Percentiles rank a stretch among this genome's conserved stretches.
phyloP scores from a whole-genome alignment of 2,329 filamentous ascomycete genomes.

The Hymenoscyphus albidus region DNA sequence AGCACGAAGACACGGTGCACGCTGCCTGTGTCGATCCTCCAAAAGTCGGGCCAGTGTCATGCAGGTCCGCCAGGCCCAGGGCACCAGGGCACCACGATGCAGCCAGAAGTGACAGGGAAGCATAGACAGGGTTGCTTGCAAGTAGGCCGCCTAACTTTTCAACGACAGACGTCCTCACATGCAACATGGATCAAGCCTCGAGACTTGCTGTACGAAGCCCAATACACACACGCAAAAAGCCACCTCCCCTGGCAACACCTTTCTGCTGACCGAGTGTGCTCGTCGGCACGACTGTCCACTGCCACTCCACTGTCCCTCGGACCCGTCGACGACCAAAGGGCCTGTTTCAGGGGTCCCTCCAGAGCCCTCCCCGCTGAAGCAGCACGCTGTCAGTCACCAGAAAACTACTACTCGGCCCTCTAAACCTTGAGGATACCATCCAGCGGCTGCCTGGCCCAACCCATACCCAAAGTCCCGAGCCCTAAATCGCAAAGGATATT shows the following conservation, averaged over 20 bases:
- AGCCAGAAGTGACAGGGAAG: constrained; percentile 4
- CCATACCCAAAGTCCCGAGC: background rate
- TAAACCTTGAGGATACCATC: background rate
- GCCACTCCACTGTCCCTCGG: background rate
- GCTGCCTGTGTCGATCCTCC: constrained; percentile 10
- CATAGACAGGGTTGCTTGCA: background rate
- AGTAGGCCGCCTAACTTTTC: background rate
- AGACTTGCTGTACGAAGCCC: constrained; percentile 8
- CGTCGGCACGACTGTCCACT: background rate
- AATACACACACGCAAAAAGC: constrained; percentile 7
- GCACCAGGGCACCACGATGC: constrained; percentile 5
- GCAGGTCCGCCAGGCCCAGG: background rate
- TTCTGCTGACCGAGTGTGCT: background rate
- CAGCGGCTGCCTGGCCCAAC: background rate
- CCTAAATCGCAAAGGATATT: background rate
- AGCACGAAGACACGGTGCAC: background rate
- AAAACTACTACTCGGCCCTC: background rate
- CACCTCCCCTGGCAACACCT: constrained; percentile 1
- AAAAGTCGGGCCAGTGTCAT: constrained; percentile 3
- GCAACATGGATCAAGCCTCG: constrained; percentile 18
- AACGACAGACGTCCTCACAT: constrained; percentile 4
- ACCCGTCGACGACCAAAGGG: background rate
- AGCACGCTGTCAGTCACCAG: background rate
- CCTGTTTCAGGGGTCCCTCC: constrained; percentile 1
- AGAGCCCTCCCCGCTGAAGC: background rate